Evolutionary conservation across 2,329 filamentous ascomycete species (phyloP).

Genomic region (Cladophialophora exuberans): DNA sequence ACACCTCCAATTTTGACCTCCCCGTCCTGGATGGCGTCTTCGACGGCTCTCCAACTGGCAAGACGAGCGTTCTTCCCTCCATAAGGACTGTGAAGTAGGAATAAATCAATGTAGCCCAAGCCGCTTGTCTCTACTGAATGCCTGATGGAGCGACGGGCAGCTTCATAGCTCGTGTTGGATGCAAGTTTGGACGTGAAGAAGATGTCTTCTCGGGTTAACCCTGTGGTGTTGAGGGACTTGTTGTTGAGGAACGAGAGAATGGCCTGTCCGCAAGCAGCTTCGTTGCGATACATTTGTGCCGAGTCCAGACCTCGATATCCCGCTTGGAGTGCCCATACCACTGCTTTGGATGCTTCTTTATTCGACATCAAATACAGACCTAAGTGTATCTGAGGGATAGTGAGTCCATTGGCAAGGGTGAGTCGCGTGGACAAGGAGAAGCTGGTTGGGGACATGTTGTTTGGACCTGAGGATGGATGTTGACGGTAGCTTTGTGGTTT

Average conservation of each 20-base stretch:
- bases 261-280: conserved; percentile 68
- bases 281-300: conserved; percentile 71
- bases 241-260: conserved; percentile 60
- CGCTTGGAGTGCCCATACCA: conserved; percentile 60
- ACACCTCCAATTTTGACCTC: conserved; percentile 74
- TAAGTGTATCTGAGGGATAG: conserved; percentile 72
- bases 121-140: conserved; percentile 66
- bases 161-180: conserved; percentile 68
- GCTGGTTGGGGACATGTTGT: conserved; percentile 28
- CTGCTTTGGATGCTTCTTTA: conserved; percentile 60
- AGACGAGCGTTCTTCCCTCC: conserved; percentile 69
- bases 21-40: conserved; percentile 73
- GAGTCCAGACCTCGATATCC: conserved; percentile 53
- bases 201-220: conserved; percentile 67
- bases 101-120: conserved; percentile 76
- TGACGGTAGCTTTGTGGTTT: too few species aligned
- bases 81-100: conserved; percentile 78
- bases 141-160: conserved; percentile 67
- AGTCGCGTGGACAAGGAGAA: conserved; percentile 31
- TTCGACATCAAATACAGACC: conserved; percentile 74
- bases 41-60: conserved; percentile 75
- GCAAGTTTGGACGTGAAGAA: conserved; percentile 82
- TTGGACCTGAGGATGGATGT: neutral
- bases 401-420: conserved; percentile 66
- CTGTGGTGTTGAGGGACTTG: conserved; percentile 50